A percentile compares a stretch with the other conserved stretches of the same genome.
Conservation (phyloP, 208 protist genomes). For the Blastocrithidia nonstop region DNA sequence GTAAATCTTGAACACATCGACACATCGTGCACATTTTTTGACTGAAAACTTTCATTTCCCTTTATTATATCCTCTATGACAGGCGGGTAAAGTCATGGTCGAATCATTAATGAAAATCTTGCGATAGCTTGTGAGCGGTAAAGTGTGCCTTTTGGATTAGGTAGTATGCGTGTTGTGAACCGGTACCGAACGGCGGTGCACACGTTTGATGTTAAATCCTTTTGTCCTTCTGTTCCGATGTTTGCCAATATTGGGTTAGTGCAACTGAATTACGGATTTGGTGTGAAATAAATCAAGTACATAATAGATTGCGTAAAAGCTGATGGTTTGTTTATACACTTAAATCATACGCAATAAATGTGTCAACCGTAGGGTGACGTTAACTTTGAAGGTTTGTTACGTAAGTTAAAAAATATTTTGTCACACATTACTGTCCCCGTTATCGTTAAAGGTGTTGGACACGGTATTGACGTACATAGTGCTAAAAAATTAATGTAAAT, state of each 20-base stretch:
- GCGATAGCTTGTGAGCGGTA: conserved; percentile 80
- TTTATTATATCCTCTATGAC: conserved; percentile 86
- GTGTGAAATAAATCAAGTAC: conserved; percentile 65
- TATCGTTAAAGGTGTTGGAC: conserved; percentile 80
- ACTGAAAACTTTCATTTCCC: conserved; percentile 61
- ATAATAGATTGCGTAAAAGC: conserved; percentile 65
- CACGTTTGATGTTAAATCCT: conserved; percentile 82
- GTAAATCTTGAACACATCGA: conserved; percentile 66
- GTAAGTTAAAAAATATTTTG: conserved; percentile 51
- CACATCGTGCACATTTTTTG: conserved; percentile 55
- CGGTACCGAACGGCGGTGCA: conserved; percentile 61
- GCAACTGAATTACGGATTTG: conserved; percentile 88
- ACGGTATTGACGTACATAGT: conserved; percentile 72
- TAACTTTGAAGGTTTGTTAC: conserved; percentile 72
- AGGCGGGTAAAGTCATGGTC: conserved; percentile 75
- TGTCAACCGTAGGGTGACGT: conserved; percentile 87
- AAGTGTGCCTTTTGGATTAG: conserved; percentile 76
- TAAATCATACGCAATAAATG: conserved; percentile 83
- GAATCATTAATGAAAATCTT: conserved; percentile 85
- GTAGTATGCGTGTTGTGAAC: conserved; percentile 85
- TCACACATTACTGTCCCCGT: conserved; percentile 78
- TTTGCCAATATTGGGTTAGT: conserved; percentile 86
- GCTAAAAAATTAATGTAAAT: conserved; percentile 43
- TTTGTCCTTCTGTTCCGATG: conserved; percentile 80
- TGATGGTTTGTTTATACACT: conserved; percentile 82